Percentiles rank a stretch among this genome's conserved stretches.
phyloP scores from a whole-genome alignment of 305 asterid species.

The Lippia alba region DNA sequence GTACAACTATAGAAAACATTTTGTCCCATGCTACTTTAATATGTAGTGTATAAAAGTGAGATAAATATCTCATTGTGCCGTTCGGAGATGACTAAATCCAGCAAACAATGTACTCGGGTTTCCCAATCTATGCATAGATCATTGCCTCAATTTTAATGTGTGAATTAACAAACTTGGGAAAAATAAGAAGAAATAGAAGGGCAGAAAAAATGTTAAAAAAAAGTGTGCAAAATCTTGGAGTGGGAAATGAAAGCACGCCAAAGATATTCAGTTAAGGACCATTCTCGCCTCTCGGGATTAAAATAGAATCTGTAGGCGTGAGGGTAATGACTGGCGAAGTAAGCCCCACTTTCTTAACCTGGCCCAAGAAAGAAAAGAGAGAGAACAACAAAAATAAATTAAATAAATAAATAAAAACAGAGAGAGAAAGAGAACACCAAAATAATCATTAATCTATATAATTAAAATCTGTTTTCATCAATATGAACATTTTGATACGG shows the following conservation, averaged over 20 bases:
- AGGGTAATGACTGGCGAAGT: constrained; percentile 9
- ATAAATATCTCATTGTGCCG: not conserved
- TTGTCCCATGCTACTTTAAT: not conserved
- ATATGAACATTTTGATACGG: too few species aligned
- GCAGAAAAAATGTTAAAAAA: not conserved
- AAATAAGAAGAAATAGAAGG: not conserved
- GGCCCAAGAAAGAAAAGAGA: not conserved
- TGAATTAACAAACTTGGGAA: not conserved
- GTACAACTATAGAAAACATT: not conserved
- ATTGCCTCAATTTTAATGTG: not conserved
- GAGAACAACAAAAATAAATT: too few species aligned
- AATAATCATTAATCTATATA: too few species aligned
- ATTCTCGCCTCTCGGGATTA: constrained; percentile 14
- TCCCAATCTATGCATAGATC: constrained; percentile 3
- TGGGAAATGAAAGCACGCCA: constrained; percentile 9
- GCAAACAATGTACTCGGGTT: constrained; percentile 12
- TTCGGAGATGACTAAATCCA: not conserved
- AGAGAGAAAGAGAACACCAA: not conserved
- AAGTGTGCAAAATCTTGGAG: not conserved
- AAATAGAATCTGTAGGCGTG: constrained; percentile 28
- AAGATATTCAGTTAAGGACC: not conserved
- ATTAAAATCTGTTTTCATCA: not conserved
- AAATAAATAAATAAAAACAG: too few species aligned
- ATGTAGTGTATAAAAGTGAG: not conserved
- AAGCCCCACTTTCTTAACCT: constrained; percentile 17